Base-by-base conservation (phyloP, 768 basidiomycete species). In the Phylloporus sp. region DNA sequence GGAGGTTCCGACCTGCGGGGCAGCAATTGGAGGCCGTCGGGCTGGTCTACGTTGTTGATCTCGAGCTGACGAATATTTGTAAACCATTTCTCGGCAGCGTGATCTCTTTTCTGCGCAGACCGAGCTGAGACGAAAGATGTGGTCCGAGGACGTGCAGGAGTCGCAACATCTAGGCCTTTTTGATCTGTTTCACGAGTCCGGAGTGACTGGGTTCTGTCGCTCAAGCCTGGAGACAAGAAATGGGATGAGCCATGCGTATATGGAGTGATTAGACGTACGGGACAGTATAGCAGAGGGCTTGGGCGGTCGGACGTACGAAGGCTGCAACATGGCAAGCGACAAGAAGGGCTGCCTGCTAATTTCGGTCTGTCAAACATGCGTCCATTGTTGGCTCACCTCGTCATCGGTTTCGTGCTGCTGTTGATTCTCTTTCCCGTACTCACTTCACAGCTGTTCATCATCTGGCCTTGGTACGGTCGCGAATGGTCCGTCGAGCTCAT, bases 381-480 rank as follows among this genome's bases (percentile, higher is more conserved):
- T 44, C 60, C 71, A 37, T 53, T 82, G 53, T 63, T 82, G 47
- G 82, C 82, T 23, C 69, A 76, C 40, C 67, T 91, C 47, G 70
- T 82, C 56, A 83, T 91, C 63, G 72, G 75, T 56, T 73, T 81
- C 55, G 86, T 87, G 49, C 74, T 86, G 42, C 72, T 72, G 56
- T 76, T 91, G 28, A 90, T 91, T 35, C 78, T 73, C 42, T 98
- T 97, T 67, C 92, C 97, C 53, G 80, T 89, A 3, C 90, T 90
- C 64, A 85, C 88, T 6, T 81, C 86, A 3, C 95, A 98, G 65
- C 77, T 91, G 56, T 93, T 88, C 68, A 74, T 97, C 49, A 81
- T 96, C 63, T 81, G 80, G 90, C 92, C 91, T 18, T 96, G 90
- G 90, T 95, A 94, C 59, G 90, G 91, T 32, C 67, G 76, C 29